phyloP scores from a whole-genome alignment of 768 basidiomycete species.

The Tylopilus balloui region DNA sequence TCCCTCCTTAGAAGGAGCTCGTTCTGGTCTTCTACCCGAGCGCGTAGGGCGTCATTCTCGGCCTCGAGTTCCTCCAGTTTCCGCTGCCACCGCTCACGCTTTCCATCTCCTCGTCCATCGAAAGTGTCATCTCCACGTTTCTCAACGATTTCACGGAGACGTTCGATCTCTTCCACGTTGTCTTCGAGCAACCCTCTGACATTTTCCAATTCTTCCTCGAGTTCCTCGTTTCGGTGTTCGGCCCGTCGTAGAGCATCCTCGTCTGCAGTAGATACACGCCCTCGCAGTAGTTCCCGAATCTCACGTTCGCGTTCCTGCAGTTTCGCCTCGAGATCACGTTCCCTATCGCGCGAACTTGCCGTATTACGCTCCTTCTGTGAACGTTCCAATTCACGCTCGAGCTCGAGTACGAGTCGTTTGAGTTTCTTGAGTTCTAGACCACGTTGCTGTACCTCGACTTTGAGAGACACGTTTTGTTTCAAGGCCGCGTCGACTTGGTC shows the following conservation, averaged over 20 bases:
- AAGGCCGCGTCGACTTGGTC: conserved; percentile 90
- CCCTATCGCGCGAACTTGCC: conserved; percentile 43
- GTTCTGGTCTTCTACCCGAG: conserved; percentile 52
- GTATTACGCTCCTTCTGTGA: conserved; percentile 50
- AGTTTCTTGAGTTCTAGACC: conserved; percentile 89
- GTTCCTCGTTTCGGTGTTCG: conserved; percentile 59
- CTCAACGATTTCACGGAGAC: conserved; percentile 66
- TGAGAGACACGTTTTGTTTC: conserved; percentile 90
- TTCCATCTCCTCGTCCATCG: conserved; percentile 38
- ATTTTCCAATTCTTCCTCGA: conserved; percentile 72
- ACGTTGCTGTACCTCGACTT: conserved; percentile 86
- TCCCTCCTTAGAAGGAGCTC: conserved; percentile 52
- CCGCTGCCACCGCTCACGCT: conserved; percentile 43
- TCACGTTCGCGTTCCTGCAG: conserved; percentile 72
- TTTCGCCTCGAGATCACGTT: conserved; percentile 73
- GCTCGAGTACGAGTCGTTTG: conserved; percentile 81
- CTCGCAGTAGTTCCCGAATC: conserved; percentile 58
- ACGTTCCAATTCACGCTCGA: conserved; percentile 74
- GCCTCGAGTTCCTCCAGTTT: conserved; percentile 55
- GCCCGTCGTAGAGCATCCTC: conserved; percentile 52
- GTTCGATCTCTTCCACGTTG: conserved; percentile 78
- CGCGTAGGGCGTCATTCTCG: conserved; percentile 59
- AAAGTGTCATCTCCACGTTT: conserved; percentile 42
- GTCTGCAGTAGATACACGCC: conserved; percentile 38
- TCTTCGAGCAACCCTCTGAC: conserved; percentile 69